phyloP scores from a whole-genome alignment of 2,329 filamentous ascomycete species.

The Nemania sp. region DNA sequence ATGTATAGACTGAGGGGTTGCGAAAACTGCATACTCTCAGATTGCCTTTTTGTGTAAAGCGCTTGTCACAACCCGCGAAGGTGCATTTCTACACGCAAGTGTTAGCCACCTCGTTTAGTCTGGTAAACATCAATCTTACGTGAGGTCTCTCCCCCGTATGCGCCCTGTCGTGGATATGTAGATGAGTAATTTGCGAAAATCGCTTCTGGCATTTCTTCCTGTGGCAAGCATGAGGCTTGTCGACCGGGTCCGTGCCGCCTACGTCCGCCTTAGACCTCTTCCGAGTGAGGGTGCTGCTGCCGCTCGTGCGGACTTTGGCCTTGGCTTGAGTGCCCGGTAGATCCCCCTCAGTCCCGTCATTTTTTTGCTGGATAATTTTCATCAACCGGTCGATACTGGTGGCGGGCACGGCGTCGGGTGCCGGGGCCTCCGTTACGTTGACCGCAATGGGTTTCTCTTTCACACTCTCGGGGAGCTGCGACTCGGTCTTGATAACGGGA shows the following conservation, averaged over 20 bases:
- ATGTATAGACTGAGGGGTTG: neutral
- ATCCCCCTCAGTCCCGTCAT: conserved; percentile 37
- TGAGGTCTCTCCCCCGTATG: conserved; percentile 93
- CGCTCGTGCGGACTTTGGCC: too few relatives aligned
- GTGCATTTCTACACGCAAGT: conserved; percentile 23
- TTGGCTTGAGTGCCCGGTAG: neutral
- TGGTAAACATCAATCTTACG: conserved; percentile 55
- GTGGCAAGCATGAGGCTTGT: conserved; percentile 69
- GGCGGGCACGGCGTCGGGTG: conserved; percentile 65
- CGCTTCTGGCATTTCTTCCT: conserved; percentile 75
- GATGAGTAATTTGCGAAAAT: conserved; percentile 89
- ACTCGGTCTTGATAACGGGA: conserved; percentile 26
- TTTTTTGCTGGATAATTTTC: conserved; percentile 79
- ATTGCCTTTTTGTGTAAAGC: conserved; percentile 89
- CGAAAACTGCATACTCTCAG: conserved; percentile 65
- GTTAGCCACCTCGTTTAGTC: conserved; percentile 8
- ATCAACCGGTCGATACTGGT: conserved; percentile 87
- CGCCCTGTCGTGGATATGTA: conserved; percentile 84
- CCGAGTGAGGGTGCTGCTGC: conserved; percentile 34
- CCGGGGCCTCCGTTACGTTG: conserved; percentile 51
- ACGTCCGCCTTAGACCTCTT: conserved; percentile 25
- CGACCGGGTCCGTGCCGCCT: conserved; percentile 18
- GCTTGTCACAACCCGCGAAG: conserved; percentile 58
- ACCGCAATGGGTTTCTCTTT: conserved; percentile 45
- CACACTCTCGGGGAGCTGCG: conserved; percentile 13